Conservation (phyloP, 306 rosid species). For the Prunus padus region DNA sequence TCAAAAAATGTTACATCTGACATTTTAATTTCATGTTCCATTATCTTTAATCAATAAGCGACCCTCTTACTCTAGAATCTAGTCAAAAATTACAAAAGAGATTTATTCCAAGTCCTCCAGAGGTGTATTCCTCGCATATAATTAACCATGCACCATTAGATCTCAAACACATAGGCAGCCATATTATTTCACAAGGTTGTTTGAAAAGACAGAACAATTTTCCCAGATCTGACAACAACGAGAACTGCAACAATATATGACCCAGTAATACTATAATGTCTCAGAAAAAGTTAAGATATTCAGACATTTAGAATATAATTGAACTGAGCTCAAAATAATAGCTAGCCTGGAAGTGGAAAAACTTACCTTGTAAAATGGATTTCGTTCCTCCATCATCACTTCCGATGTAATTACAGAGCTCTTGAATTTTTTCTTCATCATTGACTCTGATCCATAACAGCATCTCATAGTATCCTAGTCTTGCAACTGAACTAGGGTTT, state of each 20-base stretch:
- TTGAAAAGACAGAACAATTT: neutral
- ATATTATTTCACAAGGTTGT: neutral
- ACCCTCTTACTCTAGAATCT: slow-evolving; percentile 7
- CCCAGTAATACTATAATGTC: no score
- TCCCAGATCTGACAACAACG: neutral
- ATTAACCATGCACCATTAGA: neutral
- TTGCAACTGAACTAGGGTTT: slow-evolving; percentile 47
- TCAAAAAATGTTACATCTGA: neutral
- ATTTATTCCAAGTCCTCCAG: slow-evolving; percentile 6
- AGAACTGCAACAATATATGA: slow-evolving; percentile 15
- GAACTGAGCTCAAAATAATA: neutral
- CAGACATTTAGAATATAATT: neutral
- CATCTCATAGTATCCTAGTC: slow-evolving; percentile 86
- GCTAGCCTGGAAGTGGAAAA: neutral
- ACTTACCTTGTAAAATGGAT: slow-evolving; percentile 54
- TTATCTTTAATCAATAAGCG: slow-evolving; percentile 10
- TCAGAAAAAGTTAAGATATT: neutral
- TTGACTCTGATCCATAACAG: slow-evolving; percentile 57
- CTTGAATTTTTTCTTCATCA: slow-evolving; percentile 64
- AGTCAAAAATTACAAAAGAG: slow-evolving; percentile 23
- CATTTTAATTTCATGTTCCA: neutral
- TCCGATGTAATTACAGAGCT: slow-evolving; percentile 48
- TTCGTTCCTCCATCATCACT: slow-evolving; percentile 36
- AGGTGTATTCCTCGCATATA: no score
- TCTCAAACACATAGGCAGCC: neutral